A percentile compares a stretch with the other conserved stretches of the same genome.
Evolutionary conservation across 306 rosid genomes (phyloP).

Genomic region (Alnus glutinosa): DNA sequence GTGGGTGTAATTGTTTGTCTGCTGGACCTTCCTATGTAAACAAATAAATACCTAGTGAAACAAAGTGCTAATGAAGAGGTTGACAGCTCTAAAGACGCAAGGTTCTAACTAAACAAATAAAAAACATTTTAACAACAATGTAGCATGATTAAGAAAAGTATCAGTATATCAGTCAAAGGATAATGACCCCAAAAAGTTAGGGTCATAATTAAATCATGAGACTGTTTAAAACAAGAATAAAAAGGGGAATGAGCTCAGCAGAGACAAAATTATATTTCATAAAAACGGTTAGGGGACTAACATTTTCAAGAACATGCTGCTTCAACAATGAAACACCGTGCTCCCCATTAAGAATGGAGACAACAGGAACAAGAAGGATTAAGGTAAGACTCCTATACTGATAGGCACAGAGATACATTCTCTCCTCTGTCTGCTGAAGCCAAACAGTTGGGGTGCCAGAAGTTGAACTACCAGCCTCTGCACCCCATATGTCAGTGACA

Average conservation of each 20-base stretch:
- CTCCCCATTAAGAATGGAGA: constrained; percentile 74
- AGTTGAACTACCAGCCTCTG: constrained; percentile 59
- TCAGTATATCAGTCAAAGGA: neutral
- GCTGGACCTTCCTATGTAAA: neutral
- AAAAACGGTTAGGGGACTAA: constrained; percentile 44
- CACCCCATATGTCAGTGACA: constrained; percentile 93
- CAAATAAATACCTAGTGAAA: neutral
- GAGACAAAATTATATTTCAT: constrained; percentile 16
- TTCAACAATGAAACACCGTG: constrained; percentile 66
- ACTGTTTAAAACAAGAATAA: neutral
- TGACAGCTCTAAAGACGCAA: neutral
- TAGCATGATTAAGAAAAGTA: neutral
- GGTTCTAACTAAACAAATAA: neutral
- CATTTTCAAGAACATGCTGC: constrained; percentile 88
- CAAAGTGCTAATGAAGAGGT: neutral
- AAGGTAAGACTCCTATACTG: constrained; percentile 88
- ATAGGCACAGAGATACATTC: constrained; percentile 81
- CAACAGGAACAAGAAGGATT: constrained; percentile 73
- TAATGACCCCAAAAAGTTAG: neutral
- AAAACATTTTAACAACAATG: neutral
- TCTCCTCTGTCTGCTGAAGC: constrained; percentile 71
- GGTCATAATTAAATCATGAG: neutral
- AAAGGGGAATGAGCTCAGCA: neutral
- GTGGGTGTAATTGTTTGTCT: neutral
- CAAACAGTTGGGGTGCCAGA: constrained; percentile 74